Conservation (phyloP, 2,329 filamentous ascomycete species). For the Aspergillus sp. region DNA sequence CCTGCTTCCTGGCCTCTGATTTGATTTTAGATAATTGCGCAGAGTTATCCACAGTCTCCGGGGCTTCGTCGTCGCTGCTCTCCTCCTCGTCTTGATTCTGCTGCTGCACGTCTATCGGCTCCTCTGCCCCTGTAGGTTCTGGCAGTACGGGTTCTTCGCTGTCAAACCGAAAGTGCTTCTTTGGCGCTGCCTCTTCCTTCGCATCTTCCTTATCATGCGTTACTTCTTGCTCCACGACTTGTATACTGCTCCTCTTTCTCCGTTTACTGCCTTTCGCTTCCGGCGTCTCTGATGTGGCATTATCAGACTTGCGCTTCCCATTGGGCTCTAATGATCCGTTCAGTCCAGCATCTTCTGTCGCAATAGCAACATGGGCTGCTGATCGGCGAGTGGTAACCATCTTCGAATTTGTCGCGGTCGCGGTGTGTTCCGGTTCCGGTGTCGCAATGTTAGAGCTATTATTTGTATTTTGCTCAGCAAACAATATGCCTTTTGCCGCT, state of each 20-base stretch:
- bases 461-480: conserved; percentile 20
- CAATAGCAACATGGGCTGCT: conserved; percentile 22
- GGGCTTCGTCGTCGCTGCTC: conserved; percentile 42
- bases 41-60: conserved; percentile 43
- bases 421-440: conserved; percentile 1
- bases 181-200: conserved; percentile 18
- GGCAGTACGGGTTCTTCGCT: conserved; percentile 40
- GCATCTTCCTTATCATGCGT: conserved; percentile 16
- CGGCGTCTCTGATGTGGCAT: conserved; percentile 19
- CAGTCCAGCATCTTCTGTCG: conserved; percentile 12
- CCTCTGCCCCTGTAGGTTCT: conserved; percentile 19
- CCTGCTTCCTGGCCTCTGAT: conserved; percentile 39
- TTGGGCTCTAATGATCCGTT: conserved; percentile 19
- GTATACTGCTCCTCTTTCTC: conserved; percentile 29
- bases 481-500: conserved; percentile 43
- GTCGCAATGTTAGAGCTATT: conserved; percentile 6
- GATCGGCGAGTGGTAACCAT: conserved; percentile 39
- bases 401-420: conserved; percentile 20
- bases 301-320: conserved; percentile 36
- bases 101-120: conserved; percentile 19
- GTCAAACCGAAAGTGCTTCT: conserved; percentile 40
- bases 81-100: conserved; percentile 27
- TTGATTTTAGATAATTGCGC: conserved; percentile 39
- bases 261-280: conserved; percentile 34
- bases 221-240: conserved; percentile 16